phyloP scores from a whole-genome alignment of 768 basidiomycete genomes.

The Pholiota microspora region DNA sequence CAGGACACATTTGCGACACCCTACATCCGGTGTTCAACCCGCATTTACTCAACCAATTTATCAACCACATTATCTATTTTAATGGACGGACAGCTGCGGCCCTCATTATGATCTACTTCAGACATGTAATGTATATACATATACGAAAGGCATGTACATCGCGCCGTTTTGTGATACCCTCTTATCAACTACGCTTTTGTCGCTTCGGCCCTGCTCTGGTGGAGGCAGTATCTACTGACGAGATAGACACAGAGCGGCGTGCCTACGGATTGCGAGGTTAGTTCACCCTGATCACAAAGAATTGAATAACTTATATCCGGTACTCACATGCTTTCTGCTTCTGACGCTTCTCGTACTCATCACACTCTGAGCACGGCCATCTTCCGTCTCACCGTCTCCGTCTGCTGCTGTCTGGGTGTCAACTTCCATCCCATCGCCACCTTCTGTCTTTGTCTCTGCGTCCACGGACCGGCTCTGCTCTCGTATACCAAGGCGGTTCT shows the following conservation, averaged over 20 bases:
- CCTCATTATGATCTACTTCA: constrained; percentile 6
- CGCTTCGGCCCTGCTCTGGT: constrained; percentile 52
- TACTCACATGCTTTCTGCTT: constrained; percentile 59
- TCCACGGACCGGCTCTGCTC: constrained; percentile 40
- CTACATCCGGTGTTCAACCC: not conserved
- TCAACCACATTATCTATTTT: not conserved
- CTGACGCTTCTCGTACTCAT: constrained; percentile 54
- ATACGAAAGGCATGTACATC: constrained; percentile 12
- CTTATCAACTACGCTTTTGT: constrained; percentile 48
- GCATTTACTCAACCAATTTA: not conserved
- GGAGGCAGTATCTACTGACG: constrained; percentile 70
- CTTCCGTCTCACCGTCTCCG: constrained; percentile 37
- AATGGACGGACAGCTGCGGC: not conserved
- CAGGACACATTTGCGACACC: not conserved
- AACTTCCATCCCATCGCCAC: constrained; percentile 31
- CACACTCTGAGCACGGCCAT: constrained; percentile 66
- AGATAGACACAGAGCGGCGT: constrained; percentile 69
- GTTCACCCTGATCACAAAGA: not conserved
- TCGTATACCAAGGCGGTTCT: constrained; percentile 55
- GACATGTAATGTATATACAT: constrained; percentile 20
- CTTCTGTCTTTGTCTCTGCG: constrained; percentile 29
- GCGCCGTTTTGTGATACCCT: constrained; percentile 1
- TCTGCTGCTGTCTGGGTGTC: constrained; percentile 24
- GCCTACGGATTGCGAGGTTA: constrained; percentile 26
- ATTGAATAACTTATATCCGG: not conserved